Base-by-base conservation (phyloP, 140 eudicot species). In the Eryngium alpinum region DNA sequence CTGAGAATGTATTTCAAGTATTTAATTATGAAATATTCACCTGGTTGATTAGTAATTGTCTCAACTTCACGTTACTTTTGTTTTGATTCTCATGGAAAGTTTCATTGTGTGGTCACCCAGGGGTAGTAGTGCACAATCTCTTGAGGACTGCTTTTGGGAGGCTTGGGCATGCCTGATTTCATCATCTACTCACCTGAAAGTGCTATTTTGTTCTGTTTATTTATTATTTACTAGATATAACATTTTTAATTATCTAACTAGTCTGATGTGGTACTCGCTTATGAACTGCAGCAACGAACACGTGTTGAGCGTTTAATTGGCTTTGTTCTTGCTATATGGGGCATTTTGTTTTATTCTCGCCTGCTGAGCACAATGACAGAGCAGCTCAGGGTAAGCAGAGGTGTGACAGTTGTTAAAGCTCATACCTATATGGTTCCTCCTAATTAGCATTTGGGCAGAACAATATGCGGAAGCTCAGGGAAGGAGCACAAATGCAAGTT, bases 131-230 rank as follows among this genome's bases (percentile, higher is more conserved):
- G 81, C 91, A 66, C 97, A 90, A 79, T 84, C 97, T 72, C 87
- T 96, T 80, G 99, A 93, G 92, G 96, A 96, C 74, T 96, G 99
- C 89, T 89, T 86, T 79, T 96, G 99, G 99, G 98, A 93, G 82
- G 99, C 99, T 52, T 96, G 99, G 99, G 99, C 99, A 67, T 96
- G 99, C 80, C 88, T 96, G 65, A 86, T 92, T 77, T 93, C 98
- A 81, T 96, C 99, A 82, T 93, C 99, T 25, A 93, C 98, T 70
- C 99, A 96, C 88, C 79, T 96, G 63, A 93, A 84, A 90, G 99
- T 96, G 84, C 82, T 91, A 83, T 79, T 62, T 72, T 38, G 46
- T 43, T 65, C 49, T 76, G 86, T 81, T 71, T 53, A 49, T 76
- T 28, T 66, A 33, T 80, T 63, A 27, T 46, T 77, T 65, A 49